These are phyloP conservation scores for Hemerocallis citrina DNA, from an alignment of 106 monocot species.

Conservation along the genomic window DNA sequence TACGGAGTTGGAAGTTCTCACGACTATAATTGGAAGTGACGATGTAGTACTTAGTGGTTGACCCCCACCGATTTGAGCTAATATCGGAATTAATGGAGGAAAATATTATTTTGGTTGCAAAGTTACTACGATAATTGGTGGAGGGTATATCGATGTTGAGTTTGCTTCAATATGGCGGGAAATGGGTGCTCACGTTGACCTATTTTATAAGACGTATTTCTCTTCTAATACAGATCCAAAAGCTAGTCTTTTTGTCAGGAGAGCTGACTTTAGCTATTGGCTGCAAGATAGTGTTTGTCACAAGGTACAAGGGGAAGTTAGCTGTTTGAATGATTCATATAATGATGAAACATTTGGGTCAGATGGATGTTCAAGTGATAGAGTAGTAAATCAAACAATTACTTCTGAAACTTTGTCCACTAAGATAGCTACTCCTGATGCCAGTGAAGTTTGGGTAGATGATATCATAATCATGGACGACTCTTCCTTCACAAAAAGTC, in stretches of 20 bases:
- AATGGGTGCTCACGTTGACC: too few relatives aligned
- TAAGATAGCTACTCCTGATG: constrained; percentile 13
- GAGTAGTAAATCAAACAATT: not conserved
- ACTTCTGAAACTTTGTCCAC: not conserved
- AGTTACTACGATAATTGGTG: too few relatives aligned
- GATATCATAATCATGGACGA: constrained; percentile 9
- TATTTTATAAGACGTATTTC: constrained; percentile 56
- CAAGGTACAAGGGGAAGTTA: constrained; percentile 77
- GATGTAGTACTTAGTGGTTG: too few relatives aligned
- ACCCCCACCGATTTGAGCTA: too few relatives aligned
- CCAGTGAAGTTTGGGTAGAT: constrained; percentile 24
- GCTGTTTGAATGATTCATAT: constrained; percentile 54
- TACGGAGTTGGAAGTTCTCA: too few relatives aligned
- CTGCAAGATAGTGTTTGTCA: constrained; percentile 89
- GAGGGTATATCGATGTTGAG: too few relatives aligned
- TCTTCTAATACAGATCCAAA: constrained; percentile 56
- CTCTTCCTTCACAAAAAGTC: constrained; percentile 14
- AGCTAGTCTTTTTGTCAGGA: constrained; percentile 58
- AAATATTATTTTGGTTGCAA: too few relatives aligned
- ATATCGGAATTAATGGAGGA: too few relatives aligned
- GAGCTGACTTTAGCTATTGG: constrained; percentile 94
- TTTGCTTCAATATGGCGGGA: too few relatives aligned
- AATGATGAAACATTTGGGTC: too few relatives aligned
- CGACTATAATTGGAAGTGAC: too few relatives aligned
- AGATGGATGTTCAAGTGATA: too few relatives aligned